Conservation (phyloP, 208 protist species). For the Leishmania gerbilli region DNA sequence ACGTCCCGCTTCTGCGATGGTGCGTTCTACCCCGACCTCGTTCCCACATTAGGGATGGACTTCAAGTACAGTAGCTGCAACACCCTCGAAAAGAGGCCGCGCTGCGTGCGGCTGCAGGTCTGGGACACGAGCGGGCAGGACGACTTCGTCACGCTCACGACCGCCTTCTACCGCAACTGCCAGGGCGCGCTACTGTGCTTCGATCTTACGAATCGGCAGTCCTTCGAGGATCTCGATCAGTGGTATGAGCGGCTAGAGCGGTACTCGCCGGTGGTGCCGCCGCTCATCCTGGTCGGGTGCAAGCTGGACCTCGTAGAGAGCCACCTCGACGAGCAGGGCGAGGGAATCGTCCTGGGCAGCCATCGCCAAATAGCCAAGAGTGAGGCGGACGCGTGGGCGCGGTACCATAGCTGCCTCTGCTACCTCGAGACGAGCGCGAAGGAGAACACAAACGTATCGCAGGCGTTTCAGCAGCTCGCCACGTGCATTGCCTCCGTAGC, state of each 20-base stretch:
- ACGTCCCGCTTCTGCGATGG: constrained; percentile 87
- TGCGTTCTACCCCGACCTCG: constrained; percentile 77
- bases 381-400: constrained; percentile 85
- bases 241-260: constrained; percentile 79
- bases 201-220: constrained; percentile 94
- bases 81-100: constrained; percentile 73
- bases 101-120: constrained; percentile 82
- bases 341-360: constrained; percentile 77
- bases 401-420: constrained; percentile 69
- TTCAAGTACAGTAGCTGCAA: constrained; percentile 85
- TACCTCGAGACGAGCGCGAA: constrained; percentile 91
- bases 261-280: constrained; percentile 65
- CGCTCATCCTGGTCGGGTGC: constrained; percentile 85
- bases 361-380: constrained; percentile 76
- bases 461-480: constrained; percentile 83
- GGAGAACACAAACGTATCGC: constrained; percentile 86
- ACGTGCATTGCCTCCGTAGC: constrained; percentile 65
- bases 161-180: constrained; percentile 93
- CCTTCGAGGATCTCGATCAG: constrained; percentile 88
- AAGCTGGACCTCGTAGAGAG: constrained; percentile 84
- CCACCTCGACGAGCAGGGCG: constrained; percentile 44
- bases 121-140: constrained; percentile 94
- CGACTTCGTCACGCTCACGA: constrained; percentile 89
- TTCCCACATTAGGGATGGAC: constrained; percentile 87
- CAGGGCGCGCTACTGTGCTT: constrained; percentile 95